A percentile compares a stretch with the other conserved stretches of the same genome.
Evolutionary conservation across 1,284 basidiomycete genomes (phyloP).

Genomic region (Ceratobasidium sp.): DNA sequence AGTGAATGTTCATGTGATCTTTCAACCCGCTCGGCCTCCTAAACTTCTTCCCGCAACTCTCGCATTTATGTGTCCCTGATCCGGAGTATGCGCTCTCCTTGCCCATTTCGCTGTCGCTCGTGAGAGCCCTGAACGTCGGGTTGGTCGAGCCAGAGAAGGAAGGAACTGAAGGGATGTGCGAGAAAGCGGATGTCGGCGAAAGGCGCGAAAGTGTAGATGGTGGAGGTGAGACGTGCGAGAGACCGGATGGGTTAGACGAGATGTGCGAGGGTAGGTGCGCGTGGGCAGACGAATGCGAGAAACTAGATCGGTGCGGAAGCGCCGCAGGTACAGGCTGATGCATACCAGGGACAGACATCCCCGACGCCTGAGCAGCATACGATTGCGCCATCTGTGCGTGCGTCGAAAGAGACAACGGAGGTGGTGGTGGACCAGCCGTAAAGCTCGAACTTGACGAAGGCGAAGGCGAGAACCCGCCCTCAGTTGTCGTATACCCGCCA

Average conservation of each 20-base stretch:
- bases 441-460: too few species aligned
- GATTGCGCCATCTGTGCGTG: too few species aligned
- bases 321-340: too few species aligned
- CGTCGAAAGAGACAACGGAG: too few species aligned
- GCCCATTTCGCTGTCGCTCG: slow-evolving; percentile 5
- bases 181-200: not conserved
- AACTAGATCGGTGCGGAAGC: too few species aligned
- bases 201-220: not conserved
- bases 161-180: too few species aligned
- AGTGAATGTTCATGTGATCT: slow-evolving; percentile 39
- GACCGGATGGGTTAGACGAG: not conserved
- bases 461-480: too few species aligned
- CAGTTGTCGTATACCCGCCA: too few species aligned
- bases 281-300: not conserved
- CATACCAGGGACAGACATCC: too few species aligned
- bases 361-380: too few species aligned
- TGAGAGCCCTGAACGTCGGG: not conserved
- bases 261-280: not conserved
- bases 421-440: too few species aligned
- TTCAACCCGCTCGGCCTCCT: slow-evolving; percentile 32
- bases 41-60: slow-evolving; percentile 36
- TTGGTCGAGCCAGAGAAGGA: too few species aligned
- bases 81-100: not conserved
- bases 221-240: not conserved
- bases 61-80: slow-evolving; percentile 32